Evolutionary conservation across 2,329 filamentous ascomycete species (phyloP), one percentile per base, ranked within the genome.

Genomic region (Hypoxylon sp.): DNA sequence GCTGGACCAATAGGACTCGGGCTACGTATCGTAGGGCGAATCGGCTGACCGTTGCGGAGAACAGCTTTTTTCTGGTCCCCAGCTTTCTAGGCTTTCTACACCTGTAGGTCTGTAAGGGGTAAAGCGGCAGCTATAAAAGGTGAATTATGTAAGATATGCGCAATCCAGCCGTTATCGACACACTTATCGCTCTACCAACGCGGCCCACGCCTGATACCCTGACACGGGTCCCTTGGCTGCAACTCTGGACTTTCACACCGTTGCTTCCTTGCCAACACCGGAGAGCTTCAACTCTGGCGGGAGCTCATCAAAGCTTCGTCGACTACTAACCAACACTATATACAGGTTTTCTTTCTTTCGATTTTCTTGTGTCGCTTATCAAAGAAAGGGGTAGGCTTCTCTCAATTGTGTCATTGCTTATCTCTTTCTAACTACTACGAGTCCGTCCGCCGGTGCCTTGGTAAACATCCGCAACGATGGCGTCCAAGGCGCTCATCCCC

Each of bases 401-500:
- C 48, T 54, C 43, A 54, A 61, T 61, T 52, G 28, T 56, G 34
- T 34, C 32, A 8, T 56, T 44, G 19, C 47, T 54, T 58, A 54
- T 56, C 56, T 50, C 46, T 49, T n/a, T n/a, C 44, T 41, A 57
- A 55, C 64, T 56, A 47, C 53, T 50, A 59, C 53, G 47, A 54
- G 59, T 55, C 50, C 24, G 19, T 32, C 48, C 34, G 24, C 19
- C 39, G 20, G 28, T 20, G 44, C 13, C 32, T 28, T 37, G 44
- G n/a, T 44, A 65, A 44, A 43, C 65, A 30, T 48, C 43, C 26
- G 39, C 52, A 61, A 69, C 49, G 56, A 96, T 97, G 91, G 85
- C 90, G 70, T 84, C 86, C 69, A 87, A 87, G 76, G 86, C 87
- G 37, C 76, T 93, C 57, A 87, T 98, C 63, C 93, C 93, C 37